A percentile compares a stretch with the other conserved stretches of the same genome.
Evolutionary conservation across 75 land plant genomes (phyloP).

Genomic region (Picea sitchensis): DNA sequence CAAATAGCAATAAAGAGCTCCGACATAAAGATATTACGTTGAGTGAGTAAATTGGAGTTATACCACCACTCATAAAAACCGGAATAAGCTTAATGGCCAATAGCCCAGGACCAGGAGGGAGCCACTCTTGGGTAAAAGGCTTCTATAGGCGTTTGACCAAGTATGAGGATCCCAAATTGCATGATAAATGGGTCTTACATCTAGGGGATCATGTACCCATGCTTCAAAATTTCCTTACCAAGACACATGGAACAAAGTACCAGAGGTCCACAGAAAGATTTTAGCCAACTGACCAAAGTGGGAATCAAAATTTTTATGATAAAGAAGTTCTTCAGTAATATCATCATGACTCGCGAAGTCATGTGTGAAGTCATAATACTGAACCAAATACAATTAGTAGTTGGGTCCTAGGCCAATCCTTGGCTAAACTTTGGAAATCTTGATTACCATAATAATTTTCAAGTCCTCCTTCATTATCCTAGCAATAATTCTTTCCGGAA

Average conservation of each 20-base stretch:
- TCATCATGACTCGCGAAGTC: not conserved
- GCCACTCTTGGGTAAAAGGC: not conserved
- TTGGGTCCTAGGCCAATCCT: not conserved
- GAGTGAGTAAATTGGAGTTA: too few species aligned
- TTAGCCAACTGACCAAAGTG: not conserved
- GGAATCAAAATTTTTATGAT: conserved; percentile 1
- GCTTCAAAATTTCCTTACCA: conserved; percentile 12
- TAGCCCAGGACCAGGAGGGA: too few species aligned
- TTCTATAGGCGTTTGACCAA: conserved; percentile 9
- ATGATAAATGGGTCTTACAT: conserved; percentile 36
- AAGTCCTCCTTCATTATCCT: too few species aligned
- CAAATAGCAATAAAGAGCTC: too few species aligned
- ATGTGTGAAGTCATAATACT: not conserved
- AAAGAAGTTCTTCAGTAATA: not conserved
- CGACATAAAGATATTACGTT: too few species aligned
- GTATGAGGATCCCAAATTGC: conserved; percentile 36
- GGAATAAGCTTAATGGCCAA: too few species aligned
- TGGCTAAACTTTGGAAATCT: not conserved
- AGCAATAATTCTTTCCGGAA: too few species aligned
- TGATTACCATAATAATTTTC: too few species aligned
- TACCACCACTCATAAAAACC: too few species aligned
- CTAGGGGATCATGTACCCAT: conserved; percentile 14
- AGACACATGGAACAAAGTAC: conserved; percentile 15
- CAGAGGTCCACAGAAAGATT: conserved; percentile 14
- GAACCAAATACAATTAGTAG: not conserved